Percentiles rank a stretch among this genome's conserved stretches.
Conservation (phyloP, 306 rosid species). For the Rosa rugosa region DNA sequence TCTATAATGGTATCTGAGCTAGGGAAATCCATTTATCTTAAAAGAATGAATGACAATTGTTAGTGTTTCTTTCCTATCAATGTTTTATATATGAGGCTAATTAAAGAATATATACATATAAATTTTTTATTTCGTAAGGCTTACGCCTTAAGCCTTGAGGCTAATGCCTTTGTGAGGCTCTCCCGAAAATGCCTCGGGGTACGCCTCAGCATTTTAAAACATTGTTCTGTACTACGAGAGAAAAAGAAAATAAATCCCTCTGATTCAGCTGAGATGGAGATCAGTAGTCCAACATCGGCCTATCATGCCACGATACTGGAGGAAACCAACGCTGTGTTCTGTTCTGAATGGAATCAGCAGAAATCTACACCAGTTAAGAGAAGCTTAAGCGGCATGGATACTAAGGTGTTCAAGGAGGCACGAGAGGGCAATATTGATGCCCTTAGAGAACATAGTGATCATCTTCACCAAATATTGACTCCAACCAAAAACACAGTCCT, state of each 20-base stretch:
- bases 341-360: neutral
- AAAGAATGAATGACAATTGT: too few species aligned
- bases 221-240: too few species aligned
- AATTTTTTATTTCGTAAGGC: too few species aligned
- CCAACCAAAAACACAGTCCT: slow-evolving; percentile 24
- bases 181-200: too few species aligned
- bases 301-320: neutral
- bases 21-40: too few species aligned
- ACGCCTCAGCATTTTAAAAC: too few species aligned
- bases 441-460: neutral
- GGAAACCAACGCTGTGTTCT: neutral
- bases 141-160: too few species aligned
- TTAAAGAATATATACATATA: too few species aligned
- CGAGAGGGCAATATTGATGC: neutral
- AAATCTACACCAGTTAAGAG: neutral
- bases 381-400: neutral
- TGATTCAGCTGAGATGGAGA: neutral
- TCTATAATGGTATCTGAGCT: too few species aligned
- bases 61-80: too few species aligned
- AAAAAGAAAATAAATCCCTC: neutral
- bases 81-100: too few species aligned
- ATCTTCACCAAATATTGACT: neutral
- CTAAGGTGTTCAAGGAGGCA: neutral
- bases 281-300: neutral
- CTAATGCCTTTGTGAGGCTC: too few species aligned